phyloP scores from a whole-genome alignment of 2,329 filamentous ascomycete genomes.

The Trichophyton rubrum region DNA sequence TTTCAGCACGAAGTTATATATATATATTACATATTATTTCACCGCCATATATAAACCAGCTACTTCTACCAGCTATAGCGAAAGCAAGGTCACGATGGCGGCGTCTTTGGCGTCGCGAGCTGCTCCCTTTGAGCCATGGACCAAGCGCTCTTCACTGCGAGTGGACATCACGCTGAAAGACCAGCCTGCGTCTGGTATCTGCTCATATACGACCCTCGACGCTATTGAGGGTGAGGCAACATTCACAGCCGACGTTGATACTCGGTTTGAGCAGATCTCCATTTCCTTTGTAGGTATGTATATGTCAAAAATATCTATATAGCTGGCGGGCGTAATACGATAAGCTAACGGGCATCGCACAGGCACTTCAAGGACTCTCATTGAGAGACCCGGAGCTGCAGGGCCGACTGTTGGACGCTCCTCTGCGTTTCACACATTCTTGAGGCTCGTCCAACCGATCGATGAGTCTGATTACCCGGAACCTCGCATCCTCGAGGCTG shows the following conservation, averaged over 20 bases:
- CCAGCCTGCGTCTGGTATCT: slow-evolving; percentile 1
- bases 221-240: slow-evolving; percentile 21
- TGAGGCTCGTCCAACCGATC: slow-evolving; percentile 51
- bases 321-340: neutral
- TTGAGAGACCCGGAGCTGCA: slow-evolving; percentile 43
- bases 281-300: slow-evolving; percentile 22
- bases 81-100: neutral
- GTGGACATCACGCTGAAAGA: slow-evolving; percentile 9
- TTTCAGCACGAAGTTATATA: too few species aligned
- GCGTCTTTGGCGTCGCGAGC: neutral
- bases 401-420: slow-evolving; percentile 42
- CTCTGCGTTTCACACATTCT: slow-evolving; percentile 47
- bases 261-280: slow-evolving; percentile 18
- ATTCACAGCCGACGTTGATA: slow-evolving; percentile 20
- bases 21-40: neutral
- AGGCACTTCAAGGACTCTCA: slow-evolving; percentile 41
- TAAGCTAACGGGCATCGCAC: neutral
- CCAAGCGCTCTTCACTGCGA: neutral
- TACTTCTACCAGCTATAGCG: neutral
- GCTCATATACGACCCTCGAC: slow-evolving; percentile 23
- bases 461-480: slow-evolving; percentile 41
- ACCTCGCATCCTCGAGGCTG: slow-evolving; percentile 43
- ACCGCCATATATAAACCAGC: too few species aligned
- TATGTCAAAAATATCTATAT: slow-evolving; percentile 3
- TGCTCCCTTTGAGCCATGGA: slow-evolving; percentile 5